A percentile compares a stretch with the other conserved stretches of the same genome.
Evolutionary conservation across 2,329 filamentous ascomycete genomes (phyloP).

Genomic region (Aspergillus sp.): DNA sequence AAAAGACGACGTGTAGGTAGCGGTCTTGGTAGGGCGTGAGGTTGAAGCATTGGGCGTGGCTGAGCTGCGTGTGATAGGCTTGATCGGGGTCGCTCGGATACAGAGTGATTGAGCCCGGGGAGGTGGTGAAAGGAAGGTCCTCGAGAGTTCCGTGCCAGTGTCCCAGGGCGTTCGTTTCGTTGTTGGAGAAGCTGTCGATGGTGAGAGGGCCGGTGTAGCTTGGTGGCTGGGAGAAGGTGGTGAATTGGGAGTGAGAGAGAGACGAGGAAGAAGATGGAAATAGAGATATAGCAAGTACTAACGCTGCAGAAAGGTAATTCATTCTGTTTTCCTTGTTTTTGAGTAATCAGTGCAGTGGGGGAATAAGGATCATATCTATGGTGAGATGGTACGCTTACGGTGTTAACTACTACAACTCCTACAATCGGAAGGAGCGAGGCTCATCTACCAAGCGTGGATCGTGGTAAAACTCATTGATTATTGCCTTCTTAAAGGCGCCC

Average conservation of each 20-base stretch:
- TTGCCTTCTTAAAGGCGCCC: neutral
- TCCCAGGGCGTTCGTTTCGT: conserved; percentile 57
- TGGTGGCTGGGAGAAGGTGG: neutral
- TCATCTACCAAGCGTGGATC: neutral
- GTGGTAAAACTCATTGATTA: neutral
- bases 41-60: conserved; percentile 54
- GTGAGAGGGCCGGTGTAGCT: conserved; percentile 33
- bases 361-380: neutral
- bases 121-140: conserved; percentile 53
- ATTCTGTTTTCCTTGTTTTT: neutral
- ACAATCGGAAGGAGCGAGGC: neutral
- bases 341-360: neutral
- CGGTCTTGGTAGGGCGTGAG: conserved; percentile 54
- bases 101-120: conserved; percentile 55
- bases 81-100: conserved; percentile 61
- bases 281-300: neutral
- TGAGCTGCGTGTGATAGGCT: conserved; percentile 61
- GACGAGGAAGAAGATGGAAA: neutral
- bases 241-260: neutral
- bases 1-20: conserved; percentile 66
- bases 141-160: conserved; percentile 69
- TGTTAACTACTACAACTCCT: neutral
- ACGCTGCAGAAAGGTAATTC: neutral
- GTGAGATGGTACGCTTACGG: neutral
- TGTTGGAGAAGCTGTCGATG: conserved; percentile 60